These are phyloP conservation scores for Blastobotrys petasosporus DNA, from an alignment of 1,139 yeast species.

Conservation along the genomic window DNA sequence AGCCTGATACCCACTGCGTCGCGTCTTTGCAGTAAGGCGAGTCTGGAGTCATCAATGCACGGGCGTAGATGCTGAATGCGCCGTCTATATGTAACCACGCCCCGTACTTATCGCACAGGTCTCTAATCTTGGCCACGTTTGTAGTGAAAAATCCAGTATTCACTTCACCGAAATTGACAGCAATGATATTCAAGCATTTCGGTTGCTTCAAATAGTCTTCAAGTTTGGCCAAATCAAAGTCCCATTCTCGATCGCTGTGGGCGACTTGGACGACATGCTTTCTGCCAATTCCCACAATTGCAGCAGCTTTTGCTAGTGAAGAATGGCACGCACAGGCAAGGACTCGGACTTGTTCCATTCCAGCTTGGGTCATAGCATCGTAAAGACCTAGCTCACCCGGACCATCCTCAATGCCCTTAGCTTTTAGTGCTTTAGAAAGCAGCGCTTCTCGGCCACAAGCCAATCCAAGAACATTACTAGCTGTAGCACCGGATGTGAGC, in stretches of 20 bases:
- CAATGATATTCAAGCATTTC: conserved; percentile 19
- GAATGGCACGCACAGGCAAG: conserved; percentile 24
- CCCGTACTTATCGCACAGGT: conserved; percentile 24
- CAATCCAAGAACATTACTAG: conserved; percentile 25
- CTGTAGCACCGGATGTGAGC: conserved; percentile 29
- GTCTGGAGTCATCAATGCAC: conserved; percentile 16
- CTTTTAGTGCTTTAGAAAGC: conserved; percentile 5
- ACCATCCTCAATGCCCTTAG: not conserved
- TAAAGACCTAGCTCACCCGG: conserved; percentile 16
- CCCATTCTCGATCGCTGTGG: conserved; percentile 19
- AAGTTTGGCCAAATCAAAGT: conserved; percentile 20
- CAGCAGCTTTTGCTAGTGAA: conserved; percentile 25
- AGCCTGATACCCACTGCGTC: conserved; percentile 17
- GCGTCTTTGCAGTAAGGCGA: conserved; percentile 15
- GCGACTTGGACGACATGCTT: conserved; percentile 16
- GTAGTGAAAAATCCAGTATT: conserved; percentile 27
- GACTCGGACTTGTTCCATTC: conserved; percentile 21
- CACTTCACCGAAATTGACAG: conserved; percentile 27
- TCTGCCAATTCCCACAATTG: conserved; percentile 27
- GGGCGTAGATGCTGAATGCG: conserved; percentile 25
- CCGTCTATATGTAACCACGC: conserved; percentile 31
- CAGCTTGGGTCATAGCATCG: conserved; percentile 17
- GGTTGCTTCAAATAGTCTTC: conserved; percentile 14
- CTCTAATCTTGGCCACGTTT: conserved; percentile 16
- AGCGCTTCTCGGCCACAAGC: conserved; percentile 25